These are phyloP conservation scores for Basidioascus undulatus DNA, from an alignment of 768 basidiomycete species.

Conservation along the genomic window DNA sequence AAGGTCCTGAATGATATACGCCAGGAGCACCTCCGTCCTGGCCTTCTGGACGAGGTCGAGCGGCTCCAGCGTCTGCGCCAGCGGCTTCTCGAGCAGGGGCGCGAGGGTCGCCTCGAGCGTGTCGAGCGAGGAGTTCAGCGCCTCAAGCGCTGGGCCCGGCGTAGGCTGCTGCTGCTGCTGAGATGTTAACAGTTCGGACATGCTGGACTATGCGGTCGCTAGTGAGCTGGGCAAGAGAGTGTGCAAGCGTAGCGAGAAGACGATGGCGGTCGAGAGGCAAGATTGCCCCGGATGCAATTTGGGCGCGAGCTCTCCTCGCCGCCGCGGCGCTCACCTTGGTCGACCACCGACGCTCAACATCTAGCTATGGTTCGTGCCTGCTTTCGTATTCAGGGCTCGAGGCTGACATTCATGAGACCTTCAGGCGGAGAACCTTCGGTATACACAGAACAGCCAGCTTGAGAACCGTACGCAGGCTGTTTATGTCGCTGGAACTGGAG, in stretches of 20 bases:
- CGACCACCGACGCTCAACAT: background rate
- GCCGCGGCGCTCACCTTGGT: too few relatives aligned
- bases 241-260: background rate
- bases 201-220: background rate
- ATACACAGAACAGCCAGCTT: too few relatives aligned
- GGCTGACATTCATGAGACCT: background rate
- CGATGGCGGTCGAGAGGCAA: background rate
- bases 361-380: background rate
- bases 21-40: constrained; percentile 49
- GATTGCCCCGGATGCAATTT: too few relatives aligned
- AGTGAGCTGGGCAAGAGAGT: background rate
- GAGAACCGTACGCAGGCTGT: too few relatives aligned
- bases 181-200: too few relatives aligned
- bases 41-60: constrained; percentile 56
- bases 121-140: background rate
- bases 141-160: background rate
- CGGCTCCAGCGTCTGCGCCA: constrained; percentile 38
- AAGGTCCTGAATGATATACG: constrained; percentile 65
- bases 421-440: background rate
- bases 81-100: constrained; percentile 38
- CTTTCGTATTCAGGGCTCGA: background rate
- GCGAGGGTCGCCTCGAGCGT: constrained; percentile 37
- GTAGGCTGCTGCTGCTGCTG: too few relatives aligned
- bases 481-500: background rate
- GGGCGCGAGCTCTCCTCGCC: too few relatives aligned